Evolutionary conservation across 2,329 filamentous ascomycete species (phyloP), one percentile per base, ranked within the genome.

Genomic region (Keithomyces neogunnii): DNA sequence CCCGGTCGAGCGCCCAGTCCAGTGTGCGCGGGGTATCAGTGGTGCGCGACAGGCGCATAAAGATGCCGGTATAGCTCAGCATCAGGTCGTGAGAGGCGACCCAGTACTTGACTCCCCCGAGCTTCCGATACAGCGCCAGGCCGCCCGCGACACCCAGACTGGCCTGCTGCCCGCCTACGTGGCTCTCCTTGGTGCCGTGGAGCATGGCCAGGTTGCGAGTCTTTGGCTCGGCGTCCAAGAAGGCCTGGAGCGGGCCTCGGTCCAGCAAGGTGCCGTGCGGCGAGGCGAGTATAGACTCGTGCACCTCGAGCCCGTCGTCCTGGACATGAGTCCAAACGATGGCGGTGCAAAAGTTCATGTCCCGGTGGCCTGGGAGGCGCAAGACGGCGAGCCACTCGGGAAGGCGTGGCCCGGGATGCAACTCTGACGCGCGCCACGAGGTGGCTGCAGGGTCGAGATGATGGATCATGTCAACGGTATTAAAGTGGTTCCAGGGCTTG

Each of bases 361-460:
- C 52, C n/a, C 52, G 49, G 49, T 54, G 52, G 28, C 52, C 52
- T 29, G 52, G 31, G 47, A 54, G 52, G 19, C 49, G 52, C n/a
- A 54, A 43, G 7, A 51, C 42, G 5, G 52, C n/a, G 30, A 54
- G 40, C 52, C 52, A 54, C 38, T 46, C 6, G 8, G 52, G 52
- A 4, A 54, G 50, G 19, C 46, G 5, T 19, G 49, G 42, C 4
- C 49, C 52, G 3, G 49, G 49, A 28, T 54, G 47, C 32, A 51
- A n/a, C 26, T 49, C 47, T 3, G 46, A 4, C 8, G 36, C 13
- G 43, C 49, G 49, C 52, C 52, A 54, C 29, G 47, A 47, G 32
- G 46, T 48, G 2, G 38, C 43, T n/a, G 45, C 42, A 3, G 46
- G 49, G 3, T 26, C 30, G 9, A 54, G 30, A 45, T 54, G 46